These are phyloP conservation scores for Gracilaria domingensis DNA, from an alignment of 23 red algal species.

Conservation along the genomic window DNA sequence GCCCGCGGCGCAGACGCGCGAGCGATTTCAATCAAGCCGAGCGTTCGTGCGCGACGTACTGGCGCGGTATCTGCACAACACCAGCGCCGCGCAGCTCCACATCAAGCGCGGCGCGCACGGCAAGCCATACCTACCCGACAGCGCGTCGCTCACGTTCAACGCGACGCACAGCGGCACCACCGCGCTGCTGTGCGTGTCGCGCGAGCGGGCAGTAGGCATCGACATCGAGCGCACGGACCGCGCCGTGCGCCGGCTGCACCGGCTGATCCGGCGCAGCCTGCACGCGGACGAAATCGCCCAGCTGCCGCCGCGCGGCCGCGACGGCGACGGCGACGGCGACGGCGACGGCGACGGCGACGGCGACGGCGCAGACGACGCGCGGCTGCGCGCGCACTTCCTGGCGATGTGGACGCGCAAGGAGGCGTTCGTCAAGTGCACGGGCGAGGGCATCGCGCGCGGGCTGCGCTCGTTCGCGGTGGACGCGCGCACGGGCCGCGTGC, in stretches of 20 bases:
- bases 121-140: slow-evolving; percentile 9
- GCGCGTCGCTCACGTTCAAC: slow-evolving; percentile 27
- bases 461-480: slow-evolving; percentile 66
- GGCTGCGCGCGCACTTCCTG: slow-evolving; percentile 10
- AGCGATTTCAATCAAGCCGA: slow-evolving; percentile 10
- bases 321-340: no score
- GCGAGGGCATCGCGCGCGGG: slow-evolving; percentile 60
- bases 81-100: not conserved
- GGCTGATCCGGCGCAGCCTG: not conserved
- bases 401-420: slow-evolving; percentile 70
- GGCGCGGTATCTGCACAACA: slow-evolving; percentile 33
- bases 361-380: not conserved
- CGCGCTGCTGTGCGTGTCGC: slow-evolving; percentile 22
- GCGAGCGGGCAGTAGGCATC: slow-evolving; percentile 17
- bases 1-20: not conserved
- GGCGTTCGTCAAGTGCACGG: slow-evolving; percentile 72
- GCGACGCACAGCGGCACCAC: slow-evolving; percentile 38
- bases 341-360: not conserved
- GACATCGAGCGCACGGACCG: slow-evolving; percentile 39
- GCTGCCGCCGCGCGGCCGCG: no score
- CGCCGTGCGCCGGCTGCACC: not conserved
- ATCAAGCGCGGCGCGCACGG: slow-evolving; percentile 10
- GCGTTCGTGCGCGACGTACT: slow-evolving; percentile 55
- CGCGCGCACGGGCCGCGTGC: slow-evolving; percentile 12
- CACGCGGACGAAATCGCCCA: not conserved